These are phyloP conservation scores for Aspergillus diversus DNA, from an alignment of 495 filamentous ascomycete species.

Conservation along the genomic window DNA sequence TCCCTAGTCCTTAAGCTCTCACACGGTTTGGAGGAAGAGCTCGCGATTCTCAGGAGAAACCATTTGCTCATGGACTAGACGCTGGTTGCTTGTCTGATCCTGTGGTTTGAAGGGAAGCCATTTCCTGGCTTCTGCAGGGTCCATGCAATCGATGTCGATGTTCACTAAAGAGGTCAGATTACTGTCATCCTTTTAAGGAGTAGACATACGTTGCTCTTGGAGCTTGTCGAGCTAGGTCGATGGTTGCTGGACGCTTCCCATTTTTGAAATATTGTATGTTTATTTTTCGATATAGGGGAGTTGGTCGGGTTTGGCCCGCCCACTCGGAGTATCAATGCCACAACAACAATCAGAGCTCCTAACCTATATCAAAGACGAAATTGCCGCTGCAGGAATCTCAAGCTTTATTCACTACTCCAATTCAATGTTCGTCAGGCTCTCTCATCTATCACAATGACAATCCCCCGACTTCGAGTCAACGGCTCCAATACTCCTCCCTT, in stretches of 20 bases:
- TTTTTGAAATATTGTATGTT: too few relatives aligned
- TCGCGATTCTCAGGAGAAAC: conserved; percentile 38
- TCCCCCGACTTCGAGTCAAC: neutral
- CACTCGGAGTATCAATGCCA: too few relatives aligned
- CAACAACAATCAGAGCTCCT: too few relatives aligned
- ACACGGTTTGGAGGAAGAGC: conserved; percentile 35
- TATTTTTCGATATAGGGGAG: too few relatives aligned
- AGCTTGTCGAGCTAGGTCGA: conserved; percentile 17
- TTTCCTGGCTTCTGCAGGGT: conserved; percentile 36
- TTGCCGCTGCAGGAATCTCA: too few relatives aligned
- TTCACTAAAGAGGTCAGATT: conserved; percentile 34
- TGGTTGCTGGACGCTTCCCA: too few relatives aligned
- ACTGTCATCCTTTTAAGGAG: neutral
- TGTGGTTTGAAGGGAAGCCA: conserved; percentile 38
- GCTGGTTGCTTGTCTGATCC: conserved; percentile 51
- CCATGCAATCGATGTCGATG: conserved; percentile 50
- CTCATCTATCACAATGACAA: neutral
- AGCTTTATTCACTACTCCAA: too few relatives aligned
- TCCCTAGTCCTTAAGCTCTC: conserved; percentile 43
- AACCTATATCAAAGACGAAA: too few relatives aligned
- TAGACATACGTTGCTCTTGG: conserved; percentile 12
- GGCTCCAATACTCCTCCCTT: neutral
- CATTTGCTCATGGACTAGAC: conserved; percentile 44
- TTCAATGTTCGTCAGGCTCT: neutral
- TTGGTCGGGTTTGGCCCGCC: too few relatives aligned